Evolutionary conservation across 179 eudicot species (phyloP), one percentile per base, ranked within the genome.

Genomic region (Silene noctiflora): DNA sequence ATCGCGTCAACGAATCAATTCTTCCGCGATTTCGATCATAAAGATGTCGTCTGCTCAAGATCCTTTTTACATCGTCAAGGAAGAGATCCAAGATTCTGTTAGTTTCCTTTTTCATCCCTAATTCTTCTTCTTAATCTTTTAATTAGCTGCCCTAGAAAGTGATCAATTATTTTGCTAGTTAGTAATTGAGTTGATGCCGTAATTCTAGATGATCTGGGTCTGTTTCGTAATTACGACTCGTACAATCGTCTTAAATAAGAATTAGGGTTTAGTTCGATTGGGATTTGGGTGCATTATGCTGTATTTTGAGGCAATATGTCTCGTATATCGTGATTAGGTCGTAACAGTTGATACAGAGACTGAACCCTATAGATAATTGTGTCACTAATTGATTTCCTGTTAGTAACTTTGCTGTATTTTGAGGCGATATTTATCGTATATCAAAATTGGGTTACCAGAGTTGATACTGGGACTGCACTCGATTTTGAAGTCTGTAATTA

Each of bases 31-130:
- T 51, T 6, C 19, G 44, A 75, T 22, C 20, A 61, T 69, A 16
- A 51, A 33, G 20, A 91, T 90, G 97, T 91, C 97, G 76, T 92
- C 97, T 68, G 96, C 96, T 82, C 93, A 92, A 80, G 97, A 92
- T 82, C 97, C 97, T 20, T 92, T 92, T 76, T 92, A 92, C 87
- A 92, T 92, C 76, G 97, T 92, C 12, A 92, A 89, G 82, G 97
- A 89, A 77, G 97, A 92, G 86, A 88, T 92, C 85, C 97, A 92
- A 80, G 96, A 91, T 12, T 89, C 97, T 29, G 97, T 92, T 67
- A 86, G 96, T 75, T 70, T 9, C 4, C 4, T 29, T 29, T 14
- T 9, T 46, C 51, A 8, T 39, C 24, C 25, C 35, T 39, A 17
- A 51, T 51, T 16, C 2, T 51, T 51, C 58, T 51, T 51, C 4